Conservation (phyloP, 2,329 filamentous ascomycete species). For the Coccinonectria pachysandricola region DNA sequence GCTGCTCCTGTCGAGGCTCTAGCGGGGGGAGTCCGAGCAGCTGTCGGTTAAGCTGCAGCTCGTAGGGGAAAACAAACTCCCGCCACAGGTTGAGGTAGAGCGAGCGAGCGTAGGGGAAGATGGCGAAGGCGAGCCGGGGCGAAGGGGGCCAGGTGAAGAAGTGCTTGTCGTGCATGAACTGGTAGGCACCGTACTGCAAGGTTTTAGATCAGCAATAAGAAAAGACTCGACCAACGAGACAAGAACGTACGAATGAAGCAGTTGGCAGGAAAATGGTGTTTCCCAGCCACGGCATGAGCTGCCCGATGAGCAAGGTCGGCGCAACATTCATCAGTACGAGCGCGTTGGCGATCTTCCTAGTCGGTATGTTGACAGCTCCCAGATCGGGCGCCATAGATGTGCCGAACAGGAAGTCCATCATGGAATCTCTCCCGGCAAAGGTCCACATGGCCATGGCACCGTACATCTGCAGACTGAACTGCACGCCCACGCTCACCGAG, state of each 20-base stretch:
- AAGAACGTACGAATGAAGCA: constrained; percentile 29
- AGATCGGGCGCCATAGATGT: no score
- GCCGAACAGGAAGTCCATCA: constrained; percentile 32
- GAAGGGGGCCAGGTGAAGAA: constrained; percentile 44
- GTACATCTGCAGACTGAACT: constrained; percentile 44
- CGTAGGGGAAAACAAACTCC: constrained; percentile 35
- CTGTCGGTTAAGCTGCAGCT: constrained; percentile 37
- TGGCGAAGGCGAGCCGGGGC: constrained; percentile 37
- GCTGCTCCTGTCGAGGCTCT: constrained; percentile 15
- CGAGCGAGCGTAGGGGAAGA: constrained; percentile 36
- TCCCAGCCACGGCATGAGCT: constrained; percentile 32
- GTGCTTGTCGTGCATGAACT: constrained; percentile 34
- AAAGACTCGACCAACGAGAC: background rate
- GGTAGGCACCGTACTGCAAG: constrained; percentile 36
- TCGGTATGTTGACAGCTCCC: constrained; percentile 16
- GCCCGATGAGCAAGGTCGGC: constrained; percentile 34
- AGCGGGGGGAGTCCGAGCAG: constrained; percentile 30
- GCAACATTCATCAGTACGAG: constrained; percentile 34
- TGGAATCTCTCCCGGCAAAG: constrained; percentile 40
- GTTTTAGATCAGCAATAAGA: no score
- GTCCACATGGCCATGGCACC: constrained; percentile 38
- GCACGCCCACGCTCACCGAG: constrained; percentile 39
- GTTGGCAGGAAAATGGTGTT: constrained; percentile 32
- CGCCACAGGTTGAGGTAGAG: constrained; percentile 38
- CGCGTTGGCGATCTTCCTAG: constrained; percentile 21